A percentile compares a stretch with the other conserved stretches of the same genome.
Evolutionary conservation across 1,139 yeast genomes (phyloP).

Genomic region (Nakaseomyces uthaithaninus): DNA sequence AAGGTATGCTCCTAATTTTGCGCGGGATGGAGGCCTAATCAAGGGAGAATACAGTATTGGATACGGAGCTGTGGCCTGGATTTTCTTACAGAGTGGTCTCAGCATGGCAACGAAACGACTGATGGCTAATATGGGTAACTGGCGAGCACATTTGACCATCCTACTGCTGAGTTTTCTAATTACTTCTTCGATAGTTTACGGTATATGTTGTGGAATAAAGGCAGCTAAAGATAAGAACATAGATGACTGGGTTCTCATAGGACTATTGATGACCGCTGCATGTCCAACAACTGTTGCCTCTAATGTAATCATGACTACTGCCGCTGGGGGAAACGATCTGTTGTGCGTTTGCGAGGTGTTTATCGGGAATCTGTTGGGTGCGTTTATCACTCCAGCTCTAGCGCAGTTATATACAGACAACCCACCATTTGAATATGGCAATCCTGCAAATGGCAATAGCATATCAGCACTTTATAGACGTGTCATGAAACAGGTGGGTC

Average conservation of each 20-base stretch:
- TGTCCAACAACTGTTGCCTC: slow-evolving; percentile 90
- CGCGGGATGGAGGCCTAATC: slow-evolving; percentile 73
- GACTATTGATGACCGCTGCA: slow-evolving; percentile 71
- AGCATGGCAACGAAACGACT: slow-evolving; percentile 62
- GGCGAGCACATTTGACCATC: slow-evolving; percentile 78
- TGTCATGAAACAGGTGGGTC: slow-evolving; percentile 81
- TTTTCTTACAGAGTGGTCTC: slow-evolving; percentile 72
- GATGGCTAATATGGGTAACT: slow-evolving; percentile 51
- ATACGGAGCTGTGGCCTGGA: slow-evolving; percentile 81
- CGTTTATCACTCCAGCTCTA: slow-evolving; percentile 78
- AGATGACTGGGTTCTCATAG: slow-evolving; percentile 67
- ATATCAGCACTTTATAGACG: slow-evolving; percentile 54
- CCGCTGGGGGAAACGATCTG: slow-evolving; percentile 72
- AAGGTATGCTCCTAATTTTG: slow-evolving; percentile 70
- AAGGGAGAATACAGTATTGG: slow-evolving; percentile 67
- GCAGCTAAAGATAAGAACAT: slow-evolving; percentile 50
- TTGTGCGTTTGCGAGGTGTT: slow-evolving; percentile 78
- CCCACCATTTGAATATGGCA: slow-evolving; percentile 67
- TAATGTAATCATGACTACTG: slow-evolving; percentile 84
- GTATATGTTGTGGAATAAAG: slow-evolving; percentile 60
- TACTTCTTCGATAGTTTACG: slow-evolving; percentile 69
- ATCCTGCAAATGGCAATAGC: slow-evolving; percentile 55
- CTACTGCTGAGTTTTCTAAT: slow-evolving; percentile 61
- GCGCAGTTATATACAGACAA: slow-evolving; percentile 55
- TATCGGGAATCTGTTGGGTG: slow-evolving; percentile 76